Conservation (phyloP, 495 filamentous ascomycete species). For the Lepraria neglecta region DNA sequence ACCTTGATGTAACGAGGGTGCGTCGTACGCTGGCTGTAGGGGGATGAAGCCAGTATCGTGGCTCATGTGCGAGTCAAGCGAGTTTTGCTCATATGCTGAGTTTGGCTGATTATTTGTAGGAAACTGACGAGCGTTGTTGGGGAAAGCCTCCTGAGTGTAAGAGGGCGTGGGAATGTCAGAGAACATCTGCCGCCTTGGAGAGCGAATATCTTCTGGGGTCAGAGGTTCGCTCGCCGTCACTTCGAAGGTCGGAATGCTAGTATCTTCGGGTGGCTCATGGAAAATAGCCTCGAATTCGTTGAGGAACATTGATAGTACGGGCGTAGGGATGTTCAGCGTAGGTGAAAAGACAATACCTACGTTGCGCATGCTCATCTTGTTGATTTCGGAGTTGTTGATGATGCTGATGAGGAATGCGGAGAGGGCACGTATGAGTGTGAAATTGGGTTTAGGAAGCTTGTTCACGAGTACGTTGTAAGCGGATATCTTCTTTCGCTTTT, state of each 20-base stretch:
- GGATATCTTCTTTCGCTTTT: slow-evolving; percentile 68
- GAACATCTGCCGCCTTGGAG: slow-evolving; percentile 63
- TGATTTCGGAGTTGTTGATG: slow-evolving; percentile 79
- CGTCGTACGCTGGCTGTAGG: slow-evolving; percentile 55
- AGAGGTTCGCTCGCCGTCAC: slow-evolving; percentile 41
- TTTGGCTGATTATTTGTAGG: background rate
- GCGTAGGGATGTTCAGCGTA: slow-evolving; percentile 91
- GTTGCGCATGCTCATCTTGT: slow-evolving; percentile 98
- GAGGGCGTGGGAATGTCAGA: slow-evolving; percentile 61
- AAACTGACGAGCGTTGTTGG: slow-evolving; percentile 23
- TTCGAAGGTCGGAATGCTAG: slow-evolving; percentile 41
- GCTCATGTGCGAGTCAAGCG: slow-evolving; percentile 30
- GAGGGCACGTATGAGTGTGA: slow-evolving; percentile 71
- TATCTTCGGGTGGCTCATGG: slow-evolving; percentile 57
- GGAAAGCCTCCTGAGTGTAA: slow-evolving; percentile 57
- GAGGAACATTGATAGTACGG: slow-evolving; percentile 88
- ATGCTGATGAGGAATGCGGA: slow-evolving; percentile 82
- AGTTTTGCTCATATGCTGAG: slow-evolving; percentile 24
- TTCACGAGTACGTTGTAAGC: slow-evolving; percentile 83
- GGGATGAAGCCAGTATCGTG: slow-evolving; percentile 58
- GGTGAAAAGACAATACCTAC: slow-evolving; percentile 99
- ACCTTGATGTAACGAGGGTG: slow-evolving; percentile 16
- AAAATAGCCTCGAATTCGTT: slow-evolving; percentile 87
- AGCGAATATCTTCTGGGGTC: slow-evolving; percentile 56
- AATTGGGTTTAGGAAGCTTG: slow-evolving; percentile 72